Evolutionary conservation across 2,329 filamentous ascomycete genomes (phyloP).

Genomic region (Purpureocillium lavendulum): DNA sequence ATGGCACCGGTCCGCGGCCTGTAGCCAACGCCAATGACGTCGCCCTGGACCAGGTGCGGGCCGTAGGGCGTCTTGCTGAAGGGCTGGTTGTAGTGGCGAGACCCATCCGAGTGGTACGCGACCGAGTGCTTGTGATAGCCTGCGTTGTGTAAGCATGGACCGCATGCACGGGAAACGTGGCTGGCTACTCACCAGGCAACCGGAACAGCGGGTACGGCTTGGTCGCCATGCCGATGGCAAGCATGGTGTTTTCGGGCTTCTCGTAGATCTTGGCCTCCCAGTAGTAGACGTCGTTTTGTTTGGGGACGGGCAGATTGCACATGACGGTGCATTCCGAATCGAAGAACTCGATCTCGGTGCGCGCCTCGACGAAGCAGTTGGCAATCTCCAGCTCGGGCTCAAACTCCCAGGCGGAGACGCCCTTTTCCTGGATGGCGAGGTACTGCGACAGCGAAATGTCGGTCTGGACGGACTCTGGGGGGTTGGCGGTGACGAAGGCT

Average conservation of each 20-base stretch:
- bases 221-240: constrained; percentile 90
- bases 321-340: constrained; percentile 96
- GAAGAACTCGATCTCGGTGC: constrained; percentile 98
- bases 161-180: constrained; percentile 15
- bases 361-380: constrained; percentile 94
- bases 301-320: constrained; percentile 92
- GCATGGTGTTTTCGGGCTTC: constrained; percentile 78
- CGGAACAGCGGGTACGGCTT: constrained; percentile 96
- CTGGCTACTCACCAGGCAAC: constrained; percentile 63
- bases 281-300: constrained; percentile 99
- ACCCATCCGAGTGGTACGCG: constrained; percentile 82
- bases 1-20: constrained; percentile 87
- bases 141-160: constrained; percentile 8
- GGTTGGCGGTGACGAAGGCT: constrained; percentile 93
- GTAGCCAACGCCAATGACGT: constrained; percentile 94
- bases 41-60: constrained; percentile 79
- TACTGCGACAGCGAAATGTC: constrained; percentile 98
- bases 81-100: constrained; percentile 85
- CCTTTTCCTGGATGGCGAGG: constrained; percentile 96
- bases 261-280: constrained; percentile 99
- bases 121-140: constrained; percentile 90
- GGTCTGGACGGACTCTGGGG: constrained; percentile 88
- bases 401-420: constrained; percentile 99
- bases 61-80: constrained; percentile 76
- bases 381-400: constrained; percentile 98